phyloP scores from a whole-genome alignment of 345 rosid genomes.

The Rhizophora mangle region DNA sequence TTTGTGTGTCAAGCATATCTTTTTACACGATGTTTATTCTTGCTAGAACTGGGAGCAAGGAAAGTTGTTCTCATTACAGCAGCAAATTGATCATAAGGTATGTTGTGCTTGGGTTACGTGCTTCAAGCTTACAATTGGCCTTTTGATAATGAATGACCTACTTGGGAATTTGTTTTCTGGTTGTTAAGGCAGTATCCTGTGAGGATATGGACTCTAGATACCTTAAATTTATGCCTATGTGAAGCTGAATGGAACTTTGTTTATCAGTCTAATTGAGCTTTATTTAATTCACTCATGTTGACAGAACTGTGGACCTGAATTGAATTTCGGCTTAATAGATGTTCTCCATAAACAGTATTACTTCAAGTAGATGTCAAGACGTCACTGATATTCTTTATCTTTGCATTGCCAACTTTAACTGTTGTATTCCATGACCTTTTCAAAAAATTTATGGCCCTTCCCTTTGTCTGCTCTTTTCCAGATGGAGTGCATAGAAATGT shows the following conservation, averaged over 20 bases:
- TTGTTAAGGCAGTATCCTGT: background rate
- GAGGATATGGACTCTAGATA: slow-evolving; percentile 2
- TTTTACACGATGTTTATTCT: background rate
- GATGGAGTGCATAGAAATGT: background rate
- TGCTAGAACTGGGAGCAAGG: slow-evolving; percentile 68
- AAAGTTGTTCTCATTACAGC: slow-evolving; percentile 66
- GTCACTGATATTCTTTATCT: background rate
- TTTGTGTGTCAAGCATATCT: background rate
- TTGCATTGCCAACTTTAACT: background rate
- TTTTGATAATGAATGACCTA: background rate
- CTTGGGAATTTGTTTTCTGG: background rate
- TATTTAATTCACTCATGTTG: background rate
- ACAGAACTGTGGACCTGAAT: background rate
- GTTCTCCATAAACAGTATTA: background rate
- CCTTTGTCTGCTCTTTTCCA: background rate
- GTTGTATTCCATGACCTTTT: background rate
- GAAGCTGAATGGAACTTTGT: background rate
- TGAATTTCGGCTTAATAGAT: background rate
- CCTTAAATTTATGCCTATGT: background rate
- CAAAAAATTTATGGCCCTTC: background rate
- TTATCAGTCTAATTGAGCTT: background rate
- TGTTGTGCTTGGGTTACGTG: background rate
- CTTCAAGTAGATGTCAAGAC: background rate
- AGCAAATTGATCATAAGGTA: slow-evolving; percentile 87
- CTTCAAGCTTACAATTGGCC: background rate